A percentile compares a stretch with the other conserved stretches of the same genome.
These are phyloP conservation scores for Boletus reticuloceps DNA, from an alignment of 768 basidiomycete species.

Conservation along the genomic window DNA sequence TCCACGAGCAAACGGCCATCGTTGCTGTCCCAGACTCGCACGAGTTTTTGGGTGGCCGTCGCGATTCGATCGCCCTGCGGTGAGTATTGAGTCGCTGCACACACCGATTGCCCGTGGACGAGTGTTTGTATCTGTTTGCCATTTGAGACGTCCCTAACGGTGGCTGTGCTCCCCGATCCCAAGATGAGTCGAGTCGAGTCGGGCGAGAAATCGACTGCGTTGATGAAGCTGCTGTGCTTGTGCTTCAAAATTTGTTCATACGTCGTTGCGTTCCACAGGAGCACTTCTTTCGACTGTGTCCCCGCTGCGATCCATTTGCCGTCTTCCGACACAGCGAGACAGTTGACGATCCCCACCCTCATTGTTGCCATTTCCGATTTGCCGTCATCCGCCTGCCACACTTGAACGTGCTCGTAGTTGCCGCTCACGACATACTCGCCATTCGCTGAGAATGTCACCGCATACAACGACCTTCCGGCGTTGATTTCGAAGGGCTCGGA, in stretches of 20 bases:
- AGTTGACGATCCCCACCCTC: neutral
- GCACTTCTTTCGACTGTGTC: neutral
- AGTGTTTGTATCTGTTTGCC: neutral
- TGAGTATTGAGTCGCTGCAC: neutral
- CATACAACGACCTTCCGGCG: too few species aligned
- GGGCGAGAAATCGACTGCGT: neutral
- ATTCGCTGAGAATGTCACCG: neutral
- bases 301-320: neutral
- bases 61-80: too few species aligned
- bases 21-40: too few species aligned
- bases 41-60: rapidly evolving
- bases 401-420: neutral
- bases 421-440: neutral
- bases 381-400: neutral
- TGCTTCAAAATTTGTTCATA: neutral
- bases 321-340: neutral
- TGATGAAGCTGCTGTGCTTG: neutral
- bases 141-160: neutral
- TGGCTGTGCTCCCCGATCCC: too few species aligned
- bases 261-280: neutral
- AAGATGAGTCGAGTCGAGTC: too few species aligned
- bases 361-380: neutral
- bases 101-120: too few species aligned
- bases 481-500: neutral
- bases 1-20: too few species aligned